These are phyloP conservation scores for Elsinoe fawcettii DNA, from an alignment of 2,329 filamentous ascomycete species.

Conservation along the genomic window DNA sequence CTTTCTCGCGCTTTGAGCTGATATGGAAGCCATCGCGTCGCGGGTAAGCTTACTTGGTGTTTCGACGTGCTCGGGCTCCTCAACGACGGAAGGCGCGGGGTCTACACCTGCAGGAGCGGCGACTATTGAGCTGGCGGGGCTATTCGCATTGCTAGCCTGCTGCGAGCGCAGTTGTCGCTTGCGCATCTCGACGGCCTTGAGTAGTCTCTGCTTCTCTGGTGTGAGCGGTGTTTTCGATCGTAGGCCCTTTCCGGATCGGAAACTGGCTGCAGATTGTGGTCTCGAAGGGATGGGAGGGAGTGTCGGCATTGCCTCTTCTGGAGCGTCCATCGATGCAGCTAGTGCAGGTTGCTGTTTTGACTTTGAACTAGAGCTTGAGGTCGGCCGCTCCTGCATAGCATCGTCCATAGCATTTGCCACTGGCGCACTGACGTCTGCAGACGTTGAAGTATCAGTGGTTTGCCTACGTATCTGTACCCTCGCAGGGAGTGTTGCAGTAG, in stretches of 20 bases:
- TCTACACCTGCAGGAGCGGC: not conserved
- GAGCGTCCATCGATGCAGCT: constrained; percentile 30
- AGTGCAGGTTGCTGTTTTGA: constrained; percentile 21
- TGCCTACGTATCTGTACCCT: constrained; percentile 29
- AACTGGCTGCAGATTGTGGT: constrained; percentile 11
- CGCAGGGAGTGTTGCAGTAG: constrained; percentile 36
- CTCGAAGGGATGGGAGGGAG: not conserved
- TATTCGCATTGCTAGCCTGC: constrained; percentile 10
- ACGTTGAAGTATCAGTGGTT: constrained; percentile 18
- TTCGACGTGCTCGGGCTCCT: constrained; percentile 10
- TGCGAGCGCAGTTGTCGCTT: constrained; percentile 61
- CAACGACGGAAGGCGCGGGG: not conserved
- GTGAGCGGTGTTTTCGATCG: constrained; percentile 47
- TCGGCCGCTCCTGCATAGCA: not conserved
- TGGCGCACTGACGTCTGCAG: constrained; percentile 15
- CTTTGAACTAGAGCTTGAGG: not conserved
- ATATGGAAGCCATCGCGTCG: not conserved
- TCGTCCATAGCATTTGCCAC: constrained; percentile 14
- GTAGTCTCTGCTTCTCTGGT: constrained; percentile 81
- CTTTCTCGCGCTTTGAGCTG: constrained; percentile 29
- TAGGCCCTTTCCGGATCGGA: not conserved
- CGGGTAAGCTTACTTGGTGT: not conserved
- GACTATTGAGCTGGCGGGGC: not conserved
- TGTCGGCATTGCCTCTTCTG: constrained; percentile 26
- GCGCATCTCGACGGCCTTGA: constrained; percentile 87